phyloP scores from a whole-genome alignment of 176 grass and related monocot genomes.

The Carex cristatella region DNA sequence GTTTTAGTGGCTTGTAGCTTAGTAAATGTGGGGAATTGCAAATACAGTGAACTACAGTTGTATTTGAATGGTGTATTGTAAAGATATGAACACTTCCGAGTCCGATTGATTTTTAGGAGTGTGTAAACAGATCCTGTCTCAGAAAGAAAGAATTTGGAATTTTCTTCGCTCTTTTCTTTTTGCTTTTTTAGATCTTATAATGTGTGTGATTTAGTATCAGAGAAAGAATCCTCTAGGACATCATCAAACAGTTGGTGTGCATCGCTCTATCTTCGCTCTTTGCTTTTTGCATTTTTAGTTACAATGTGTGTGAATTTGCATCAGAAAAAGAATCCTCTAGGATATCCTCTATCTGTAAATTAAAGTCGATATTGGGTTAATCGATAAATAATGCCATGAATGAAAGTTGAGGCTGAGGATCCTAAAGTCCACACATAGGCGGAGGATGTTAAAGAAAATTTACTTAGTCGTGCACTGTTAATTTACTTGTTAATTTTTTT shows the following conservation, averaged over 20 bases:
- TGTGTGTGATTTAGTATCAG: not conserved
- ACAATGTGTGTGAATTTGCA: not conserved
- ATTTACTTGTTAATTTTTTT: not conserved
- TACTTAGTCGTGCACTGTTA: too few species aligned
- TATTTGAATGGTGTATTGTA: not conserved
- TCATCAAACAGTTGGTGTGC: not conserved
- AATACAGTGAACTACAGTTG: not conserved
- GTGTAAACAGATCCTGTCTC: not conserved
- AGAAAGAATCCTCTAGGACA: not conserved
- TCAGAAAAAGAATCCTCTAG: not conserved
- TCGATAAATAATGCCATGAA: not conserved
- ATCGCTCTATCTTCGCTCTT: not conserved
- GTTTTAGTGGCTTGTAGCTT: not conserved
- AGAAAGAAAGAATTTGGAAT: slow-evolving; percentile 2
- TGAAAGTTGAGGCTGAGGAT: too few species aligned
- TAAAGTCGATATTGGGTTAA: not conserved
- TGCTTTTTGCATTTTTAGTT: not conserved
- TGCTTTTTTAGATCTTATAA: not conserved
- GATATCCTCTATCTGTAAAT: not conserved
- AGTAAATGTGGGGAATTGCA: not conserved
- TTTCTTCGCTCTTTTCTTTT: not conserved
- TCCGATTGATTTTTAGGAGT: not conserved
- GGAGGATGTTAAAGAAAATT: too few species aligned
- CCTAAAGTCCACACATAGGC: too few species aligned
- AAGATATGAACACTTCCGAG: not conserved